These are phyloP conservation scores for Boletus tomentosulus DNA, from an alignment of 768 basidiomycete genomes.

Conservation along the genomic window DNA sequence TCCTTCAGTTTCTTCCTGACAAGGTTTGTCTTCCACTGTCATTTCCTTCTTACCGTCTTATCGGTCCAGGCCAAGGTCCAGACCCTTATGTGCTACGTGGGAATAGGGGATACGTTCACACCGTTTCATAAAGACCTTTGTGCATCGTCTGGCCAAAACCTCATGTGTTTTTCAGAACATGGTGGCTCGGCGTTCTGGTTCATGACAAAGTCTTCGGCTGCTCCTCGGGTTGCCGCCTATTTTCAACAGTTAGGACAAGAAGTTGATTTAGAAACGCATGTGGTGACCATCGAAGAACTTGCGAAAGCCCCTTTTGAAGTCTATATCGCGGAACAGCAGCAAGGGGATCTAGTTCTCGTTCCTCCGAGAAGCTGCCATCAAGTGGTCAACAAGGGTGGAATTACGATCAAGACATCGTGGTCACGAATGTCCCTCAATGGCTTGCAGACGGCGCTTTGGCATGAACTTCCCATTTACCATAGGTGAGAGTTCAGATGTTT, in stretches of 20 bases:
- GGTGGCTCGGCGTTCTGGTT: constrained; percentile 81
- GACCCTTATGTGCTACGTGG: constrained; percentile 83
- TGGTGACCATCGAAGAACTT: constrained; percentile 60
- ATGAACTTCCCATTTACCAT: constrained; percentile 77
- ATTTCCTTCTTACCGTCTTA: constrained; percentile 2
- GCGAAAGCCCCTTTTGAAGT: constrained; percentile 62
- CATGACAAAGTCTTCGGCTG: constrained; percentile 65
- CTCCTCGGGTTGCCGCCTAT: constrained; percentile 51
- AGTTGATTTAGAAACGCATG: constrained; percentile 71
- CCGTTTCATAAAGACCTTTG: constrained; percentile 84
- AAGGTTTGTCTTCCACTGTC: constrained; percentile 35
- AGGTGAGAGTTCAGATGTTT: constrained; percentile 42
- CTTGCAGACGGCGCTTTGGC: constrained; percentile 53
- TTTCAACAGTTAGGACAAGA: constrained; percentile 45
- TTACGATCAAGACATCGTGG: constrained; percentile 84
- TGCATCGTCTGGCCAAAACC: constrained; percentile 79
- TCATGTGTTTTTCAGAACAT: constrained; percentile 79
- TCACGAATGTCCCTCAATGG: constrained; percentile 75
- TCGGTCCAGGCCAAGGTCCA: constrained; percentile 54
- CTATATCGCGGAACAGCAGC: constrained; percentile 66
- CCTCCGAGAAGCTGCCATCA: constrained; percentile 82
- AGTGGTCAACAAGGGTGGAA: constrained; percentile 75
- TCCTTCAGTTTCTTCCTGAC: constrained; percentile 52
- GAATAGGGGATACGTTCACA: constrained; percentile 78
- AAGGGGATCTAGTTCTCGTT: constrained; percentile 78